Evolutionary conservation across 768 basidiomycete species (phyloP).

Genomic region (Leccinum subgranulosum): DNA sequence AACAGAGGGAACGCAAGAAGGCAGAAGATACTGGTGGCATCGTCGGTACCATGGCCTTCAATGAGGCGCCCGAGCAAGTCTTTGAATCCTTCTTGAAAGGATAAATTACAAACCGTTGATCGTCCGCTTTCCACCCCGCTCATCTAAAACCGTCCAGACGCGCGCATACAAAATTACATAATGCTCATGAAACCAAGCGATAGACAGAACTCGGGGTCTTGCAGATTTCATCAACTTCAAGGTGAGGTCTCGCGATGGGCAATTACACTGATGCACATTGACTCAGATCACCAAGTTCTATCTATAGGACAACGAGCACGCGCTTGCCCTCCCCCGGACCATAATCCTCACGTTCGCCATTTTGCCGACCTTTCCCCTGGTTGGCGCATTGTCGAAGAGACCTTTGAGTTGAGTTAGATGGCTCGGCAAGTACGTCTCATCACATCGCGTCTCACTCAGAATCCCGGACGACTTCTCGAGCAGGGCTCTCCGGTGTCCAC

Average conservation of each 20-base stretch:
- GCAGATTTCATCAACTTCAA: constrained; percentile 92
- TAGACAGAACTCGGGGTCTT: constrained; percentile 97
- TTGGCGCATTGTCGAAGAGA: constrained; percentile 97
- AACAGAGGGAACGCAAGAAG: no score
- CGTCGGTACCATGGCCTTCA: no score
- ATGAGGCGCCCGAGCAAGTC: no score
- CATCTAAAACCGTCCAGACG: constrained; percentile 51
- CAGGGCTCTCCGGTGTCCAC: constrained; percentile 61
- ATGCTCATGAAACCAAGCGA: constrained; percentile 87
- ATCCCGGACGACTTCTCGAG: constrained; percentile 76
- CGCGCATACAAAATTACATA: constrained; percentile 78
- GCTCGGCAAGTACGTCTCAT: constrained; percentile 71
- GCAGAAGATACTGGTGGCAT: no score
- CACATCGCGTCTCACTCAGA: not conserved
- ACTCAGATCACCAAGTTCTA: constrained; percentile 83
- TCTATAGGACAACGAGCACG: constrained; percentile 86
- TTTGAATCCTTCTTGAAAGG: no score
- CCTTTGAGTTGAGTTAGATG: constrained; percentile 98
- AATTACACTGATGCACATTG: not conserved
- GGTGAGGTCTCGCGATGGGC: constrained; percentile 37
- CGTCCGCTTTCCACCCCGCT: no score
- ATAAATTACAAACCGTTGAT: no score
- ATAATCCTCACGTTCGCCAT: constrained; percentile 79
- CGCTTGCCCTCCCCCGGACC: constrained; percentile 71
- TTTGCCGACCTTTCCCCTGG: constrained; percentile 88